phyloP scores from a whole-genome alignment of 2,329 filamentous ascomycete genomes.

The Fusarium sororula region DNA sequence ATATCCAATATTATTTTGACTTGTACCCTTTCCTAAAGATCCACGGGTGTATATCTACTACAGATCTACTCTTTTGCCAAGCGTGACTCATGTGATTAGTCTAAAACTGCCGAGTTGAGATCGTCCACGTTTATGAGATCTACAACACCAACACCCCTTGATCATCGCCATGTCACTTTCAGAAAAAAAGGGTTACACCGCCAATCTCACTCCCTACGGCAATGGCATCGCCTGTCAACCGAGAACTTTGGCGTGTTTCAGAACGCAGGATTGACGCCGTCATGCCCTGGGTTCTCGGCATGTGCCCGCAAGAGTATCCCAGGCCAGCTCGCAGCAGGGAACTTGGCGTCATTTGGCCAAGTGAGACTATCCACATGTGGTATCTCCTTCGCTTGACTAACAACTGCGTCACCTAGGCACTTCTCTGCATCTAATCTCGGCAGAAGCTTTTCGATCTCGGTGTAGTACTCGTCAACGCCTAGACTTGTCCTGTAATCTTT shows the following conservation, averaged over 20 bases:
- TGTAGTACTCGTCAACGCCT: conserved; percentile 4
- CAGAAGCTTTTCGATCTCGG: conserved; percentile 36
- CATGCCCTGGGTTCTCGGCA: conserved; percentile 41
- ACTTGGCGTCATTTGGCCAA: conserved; percentile 42
- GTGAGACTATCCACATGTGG: conserved; percentile 37
- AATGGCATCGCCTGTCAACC: background rate
- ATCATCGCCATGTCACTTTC: background rate
- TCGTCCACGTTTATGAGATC: conserved; percentile 19
- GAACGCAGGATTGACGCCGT: conserved; percentile 44
- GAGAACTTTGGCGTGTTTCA: conserved; percentile 15
- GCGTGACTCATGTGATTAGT: conserved; percentile 5
- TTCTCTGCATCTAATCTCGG: conserved; percentile 42
- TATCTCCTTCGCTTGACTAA: conserved; percentile 39
- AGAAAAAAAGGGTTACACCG: background rate
- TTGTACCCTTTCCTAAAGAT: background rate
- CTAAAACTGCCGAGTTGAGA: conserved; percentile 21
- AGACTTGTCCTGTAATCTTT: conserved; percentile 8
- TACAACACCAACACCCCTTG: conserved; percentile 15
- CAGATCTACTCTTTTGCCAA: background rate
- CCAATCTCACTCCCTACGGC: conserved; percentile 4
- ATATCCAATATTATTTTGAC: conserved; percentile 6
- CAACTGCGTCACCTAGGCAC: conserved; percentile 41
- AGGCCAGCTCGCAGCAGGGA: conserved; percentile 44
- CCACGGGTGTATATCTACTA: background rate
- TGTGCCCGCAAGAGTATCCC: conserved; percentile 45